Conservation (phyloP, 202 grass and related monocot genomes). For the Zizania palustris region DNA sequence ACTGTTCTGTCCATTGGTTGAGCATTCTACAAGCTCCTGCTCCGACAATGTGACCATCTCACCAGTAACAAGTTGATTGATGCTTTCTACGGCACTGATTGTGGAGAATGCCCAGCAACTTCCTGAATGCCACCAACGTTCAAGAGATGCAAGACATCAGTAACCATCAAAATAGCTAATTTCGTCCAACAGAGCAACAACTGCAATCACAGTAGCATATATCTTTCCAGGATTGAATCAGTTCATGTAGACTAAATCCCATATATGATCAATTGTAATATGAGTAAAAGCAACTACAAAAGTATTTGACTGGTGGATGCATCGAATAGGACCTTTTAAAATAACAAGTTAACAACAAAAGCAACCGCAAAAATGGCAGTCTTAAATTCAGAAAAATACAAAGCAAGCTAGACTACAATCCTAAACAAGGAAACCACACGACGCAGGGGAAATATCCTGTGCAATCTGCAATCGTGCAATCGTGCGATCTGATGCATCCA, state of each 20-base stretch:
- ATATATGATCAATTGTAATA: neutral
- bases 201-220: neutral
- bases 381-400: neutral
- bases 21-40: conserved; percentile 85
- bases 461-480: no score
- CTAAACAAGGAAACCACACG: conserved; percentile 36
- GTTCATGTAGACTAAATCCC: neutral
- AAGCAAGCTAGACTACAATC: conserved; percentile 15
- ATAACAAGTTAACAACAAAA: neutral
- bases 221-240: neutral
- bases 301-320: conserved; percentile 1
- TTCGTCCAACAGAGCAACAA: neutral
- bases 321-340: neutral
- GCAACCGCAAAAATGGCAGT: neutral
- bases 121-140: conserved; percentile 47
- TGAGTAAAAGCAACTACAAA: neutral
- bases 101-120: conserved; percentile 96
- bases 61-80: conserved; percentile 81
- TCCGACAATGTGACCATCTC: conserved; percentile 70
- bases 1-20: conserved; percentile 50
- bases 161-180: neutral
- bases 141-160: neutral
- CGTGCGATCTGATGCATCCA: no score
- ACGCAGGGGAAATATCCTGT: no score
- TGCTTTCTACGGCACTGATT: conserved; percentile 68